A percentile compares a stretch with the other conserved stretches of the same genome.
Evolutionary conservation across 768 basidiomycete species (phyloP).

Genomic region (Tylopilus felleus): DNA sequence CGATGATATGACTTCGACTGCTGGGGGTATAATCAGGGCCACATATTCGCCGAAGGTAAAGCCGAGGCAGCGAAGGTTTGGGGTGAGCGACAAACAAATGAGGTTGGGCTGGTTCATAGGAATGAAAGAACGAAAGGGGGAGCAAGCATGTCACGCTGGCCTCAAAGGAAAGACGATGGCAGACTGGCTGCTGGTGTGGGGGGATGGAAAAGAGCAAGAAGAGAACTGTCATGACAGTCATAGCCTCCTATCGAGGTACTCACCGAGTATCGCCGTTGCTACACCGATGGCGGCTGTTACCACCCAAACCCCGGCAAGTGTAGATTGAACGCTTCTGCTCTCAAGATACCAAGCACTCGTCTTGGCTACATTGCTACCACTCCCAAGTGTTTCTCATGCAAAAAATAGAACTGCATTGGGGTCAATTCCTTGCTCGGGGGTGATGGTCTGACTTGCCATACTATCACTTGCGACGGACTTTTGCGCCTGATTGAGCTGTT

Average conservation of each 20-base stretch:
- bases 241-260: neutral
- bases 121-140: conserved; percentile 14
- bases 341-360: neutral
- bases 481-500: neutral
- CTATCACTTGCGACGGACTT: neutral
- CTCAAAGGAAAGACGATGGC: conserved; percentile 35
- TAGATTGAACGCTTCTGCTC: neutral
- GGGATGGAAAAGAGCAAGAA: conserved; percentile 26
- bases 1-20: conserved; percentile 59
- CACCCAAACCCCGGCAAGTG: conserved; percentile 6
- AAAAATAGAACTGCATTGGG: neutral
- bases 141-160: conserved; percentile 35
- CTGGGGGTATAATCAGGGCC: conserved; percentile 59
- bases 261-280: conserved; percentile 14
- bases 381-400: neutral
- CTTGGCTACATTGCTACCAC: neutral
- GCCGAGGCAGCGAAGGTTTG: conserved; percentile 68
- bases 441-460: neutral
- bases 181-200: conserved; percentile 42
- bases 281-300: conserved; percentile 18
- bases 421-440: neutral
- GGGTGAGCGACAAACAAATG: conserved; percentile 64
- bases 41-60: conserved; percentile 45
- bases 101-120: conserved; percentile 42
- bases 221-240: conserved; percentile 8